Percentiles rank a stretch among this genome's conserved stretches.
phyloP scores from a whole-genome alignment of 2,329 filamentous ascomycete genomes.

The Apiospora phragmitis region DNA sequence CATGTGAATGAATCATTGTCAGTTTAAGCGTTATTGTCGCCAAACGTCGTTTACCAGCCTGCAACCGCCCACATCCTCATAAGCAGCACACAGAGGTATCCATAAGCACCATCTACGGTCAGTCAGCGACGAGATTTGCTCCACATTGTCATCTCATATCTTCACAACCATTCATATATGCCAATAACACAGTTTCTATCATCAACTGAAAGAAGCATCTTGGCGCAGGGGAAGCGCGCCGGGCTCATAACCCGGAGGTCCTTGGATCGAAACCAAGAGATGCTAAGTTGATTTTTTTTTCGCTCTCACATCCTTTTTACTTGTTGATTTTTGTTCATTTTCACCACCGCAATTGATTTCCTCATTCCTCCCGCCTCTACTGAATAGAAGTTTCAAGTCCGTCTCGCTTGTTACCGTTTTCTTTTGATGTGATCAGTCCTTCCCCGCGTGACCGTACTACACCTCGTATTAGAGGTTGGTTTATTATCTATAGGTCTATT shows the following conservation, averaged over 20 bases:
- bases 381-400: too few species aligned
- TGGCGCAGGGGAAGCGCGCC: constrained; percentile 30
- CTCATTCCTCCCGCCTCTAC: neutral
- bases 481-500: neutral
- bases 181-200: accelerated
- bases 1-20: neutral
- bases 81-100: neutral
- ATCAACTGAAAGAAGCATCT: constrained; percentile 19
- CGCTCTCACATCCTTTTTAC: neutral
- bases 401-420: too few species aligned
- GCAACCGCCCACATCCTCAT: neutral
- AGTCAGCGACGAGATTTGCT: neutral
- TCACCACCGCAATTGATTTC: neutral
- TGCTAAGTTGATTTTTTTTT: constrained; percentile 18
- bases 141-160: neutral
- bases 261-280: constrained; percentile 27
- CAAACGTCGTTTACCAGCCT: neutral
- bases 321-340: neutral
- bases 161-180: neutral
- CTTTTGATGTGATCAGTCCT: neutral
- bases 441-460: neutral
- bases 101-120: neutral
- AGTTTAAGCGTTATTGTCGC: too few species aligned
- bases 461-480: neutral
- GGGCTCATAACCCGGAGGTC: constrained; percentile 30